A percentile compares a stretch with the other conserved stretches of the same genome.
phyloP scores from a whole-genome alignment of 805 yeast genomes.

The Schwanniomyces pseudopolymorphus region DNA sequence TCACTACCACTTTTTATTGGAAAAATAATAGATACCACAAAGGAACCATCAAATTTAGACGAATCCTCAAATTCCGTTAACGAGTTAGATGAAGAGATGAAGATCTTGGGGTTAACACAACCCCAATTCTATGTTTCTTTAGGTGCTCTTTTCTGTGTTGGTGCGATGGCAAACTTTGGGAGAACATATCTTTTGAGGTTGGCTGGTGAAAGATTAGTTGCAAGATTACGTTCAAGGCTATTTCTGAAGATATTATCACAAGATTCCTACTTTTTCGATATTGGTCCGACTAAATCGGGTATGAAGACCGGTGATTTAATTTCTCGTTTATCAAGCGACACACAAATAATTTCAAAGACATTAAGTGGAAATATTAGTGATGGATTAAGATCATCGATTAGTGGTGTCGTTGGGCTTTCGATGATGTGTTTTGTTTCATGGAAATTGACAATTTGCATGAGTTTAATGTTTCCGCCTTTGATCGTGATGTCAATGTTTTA shows the following conservation, averaged over 20 bases:
- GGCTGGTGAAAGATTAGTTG: slow-evolving; percentile 86
- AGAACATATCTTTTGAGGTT: slow-evolving; percentile 72
- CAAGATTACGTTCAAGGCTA: slow-evolving; percentile 75
- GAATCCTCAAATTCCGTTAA: not conserved
- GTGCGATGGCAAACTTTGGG: slow-evolving; percentile 78
- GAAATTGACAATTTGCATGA: slow-evolving; percentile 79
- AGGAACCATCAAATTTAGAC: slow-evolving; percentile 12
- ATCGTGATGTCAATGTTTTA: slow-evolving; percentile 77
- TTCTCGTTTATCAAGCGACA: slow-evolving; percentile 83
- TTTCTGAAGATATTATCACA: slow-evolving; percentile 77
- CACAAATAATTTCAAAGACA: slow-evolving; percentile 82
- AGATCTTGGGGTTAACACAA: slow-evolving; percentile 57
- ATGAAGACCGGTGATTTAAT: slow-evolving; percentile 87
- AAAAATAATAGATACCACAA: slow-evolving; percentile 66
- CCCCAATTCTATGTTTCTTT: slow-evolving; percentile 63
- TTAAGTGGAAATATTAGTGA: slow-evolving; percentile 88
- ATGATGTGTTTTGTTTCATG: slow-evolving; percentile 91
- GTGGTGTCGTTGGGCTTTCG: slow-evolving; percentile 81
- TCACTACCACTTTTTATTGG: slow-evolving; percentile 82
- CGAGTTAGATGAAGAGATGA: not conserved
- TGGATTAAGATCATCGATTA: slow-evolving; percentile 80
- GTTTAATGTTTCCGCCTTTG: slow-evolving; percentile 79
- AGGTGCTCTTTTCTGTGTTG: slow-evolving; percentile 63
- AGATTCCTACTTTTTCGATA: slow-evolving; percentile 87
- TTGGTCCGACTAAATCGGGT: slow-evolving; percentile 50